A percentile compares a stretch with the other conserved stretches of the same genome.
Conservation (phyloP, 192 early-diverging fungal genomes). For the Chytriomyces sp. region DNA sequence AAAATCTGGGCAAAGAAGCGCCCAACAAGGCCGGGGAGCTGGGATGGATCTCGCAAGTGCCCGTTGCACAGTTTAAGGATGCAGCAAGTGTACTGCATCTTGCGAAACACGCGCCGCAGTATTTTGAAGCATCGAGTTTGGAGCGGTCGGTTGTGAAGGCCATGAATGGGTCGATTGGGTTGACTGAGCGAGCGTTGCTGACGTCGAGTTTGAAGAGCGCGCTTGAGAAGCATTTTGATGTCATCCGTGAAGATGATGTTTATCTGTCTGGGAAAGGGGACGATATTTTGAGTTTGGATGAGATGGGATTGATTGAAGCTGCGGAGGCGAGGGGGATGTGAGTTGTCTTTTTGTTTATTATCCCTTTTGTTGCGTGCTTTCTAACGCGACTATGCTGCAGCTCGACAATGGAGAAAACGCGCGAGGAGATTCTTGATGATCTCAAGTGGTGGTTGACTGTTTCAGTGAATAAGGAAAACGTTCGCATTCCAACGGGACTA, state of each 20-base stretch:
- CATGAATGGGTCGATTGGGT: slow-evolving; percentile 21
- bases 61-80: background rate
- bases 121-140: slow-evolving; percentile 14
- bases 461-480: slow-evolving; percentile 18
- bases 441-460: slow-evolving; percentile 10
- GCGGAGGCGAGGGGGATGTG: slow-evolving; percentile 31
- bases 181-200: slow-evolving; percentile 12
- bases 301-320: slow-evolving; percentile 2
- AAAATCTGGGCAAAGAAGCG: background rate
- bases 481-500: slow-evolving; percentile 7
- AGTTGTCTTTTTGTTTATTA: background rate
- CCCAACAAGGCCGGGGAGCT: background rate
- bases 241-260: slow-evolving; percentile 15
- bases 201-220: background rate
- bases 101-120: slow-evolving; percentile 26
- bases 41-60: slow-evolving; percentile 7
- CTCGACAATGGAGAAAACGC: slow-evolving; percentile 15
- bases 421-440: background rate
- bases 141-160: background rate
- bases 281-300: background rate
- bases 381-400: background rate
- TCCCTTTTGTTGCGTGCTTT: background rate
- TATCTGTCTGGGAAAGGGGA: slow-evolving; percentile 13
- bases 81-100: slow-evolving; percentile 1
- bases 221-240: slow-evolving; percentile 16